A percentile compares a stretch with the other conserved stretches of the same genome.
phyloP scores from a whole-genome alignment of 2,329 filamentous ascomycete species.

The Akanthomyces muscarius region DNA sequence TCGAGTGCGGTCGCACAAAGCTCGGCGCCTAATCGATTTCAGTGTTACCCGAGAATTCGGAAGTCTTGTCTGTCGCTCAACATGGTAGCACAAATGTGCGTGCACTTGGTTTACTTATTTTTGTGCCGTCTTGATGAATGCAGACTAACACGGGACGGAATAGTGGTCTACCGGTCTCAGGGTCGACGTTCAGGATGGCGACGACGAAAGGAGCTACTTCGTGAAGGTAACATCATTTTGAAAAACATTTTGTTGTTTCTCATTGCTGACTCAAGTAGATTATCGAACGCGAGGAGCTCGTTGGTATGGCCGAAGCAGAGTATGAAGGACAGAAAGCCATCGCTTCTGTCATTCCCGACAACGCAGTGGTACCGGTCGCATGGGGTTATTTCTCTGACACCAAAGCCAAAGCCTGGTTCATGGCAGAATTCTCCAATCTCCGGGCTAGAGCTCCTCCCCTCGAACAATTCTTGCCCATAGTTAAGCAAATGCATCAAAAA shows the following conservation, averaged over 20 bases:
- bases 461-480: slow-evolving; percentile 19
- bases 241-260: neutral
- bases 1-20: neutral
- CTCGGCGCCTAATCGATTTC: neutral
- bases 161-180: no score
- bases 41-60: neutral
- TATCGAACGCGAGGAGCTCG: slow-evolving; percentile 19
- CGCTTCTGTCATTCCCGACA: slow-evolving; percentile 22
- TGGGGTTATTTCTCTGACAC: slow-evolving; percentile 21
- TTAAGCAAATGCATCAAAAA: slow-evolving; percentile 20
- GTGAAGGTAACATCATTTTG: neutral
- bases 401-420: slow-evolving; percentile 17
- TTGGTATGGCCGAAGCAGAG: slow-evolving; percentile 24
- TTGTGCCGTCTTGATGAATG: neutral
- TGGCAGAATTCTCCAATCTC: slow-evolving; percentile 25
- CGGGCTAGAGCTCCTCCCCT: slow-evolving; percentile 18
- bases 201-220: no score
- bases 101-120: neutral
- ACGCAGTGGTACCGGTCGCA: slow-evolving; percentile 21
- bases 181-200: neutral
- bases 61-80: neutral
- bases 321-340: slow-evolving; percentile 24
- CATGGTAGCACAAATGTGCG: slow-evolving; percentile 12
- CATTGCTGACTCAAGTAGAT: slow-evolving; percentile 13
- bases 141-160: neutral